Evolutionary conservation across 2,329 filamentous ascomycete species (phyloP).

Genomic region (Keithomyces neogunnii): DNA sequence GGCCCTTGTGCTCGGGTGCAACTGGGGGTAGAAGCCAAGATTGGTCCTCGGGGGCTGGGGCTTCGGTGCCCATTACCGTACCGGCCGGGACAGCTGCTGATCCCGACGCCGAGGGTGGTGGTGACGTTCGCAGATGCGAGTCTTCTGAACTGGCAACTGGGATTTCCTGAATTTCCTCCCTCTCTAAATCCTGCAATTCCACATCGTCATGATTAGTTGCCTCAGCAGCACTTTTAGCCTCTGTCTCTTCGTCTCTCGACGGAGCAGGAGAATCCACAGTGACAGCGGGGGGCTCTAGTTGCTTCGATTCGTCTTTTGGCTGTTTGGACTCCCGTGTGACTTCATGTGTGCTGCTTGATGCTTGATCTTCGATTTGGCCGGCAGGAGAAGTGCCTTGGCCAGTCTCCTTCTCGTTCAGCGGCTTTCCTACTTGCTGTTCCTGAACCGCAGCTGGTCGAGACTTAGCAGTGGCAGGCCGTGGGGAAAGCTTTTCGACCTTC

Average conservation of each 20-base stretch:
- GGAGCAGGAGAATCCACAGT: constrained; percentile 34
- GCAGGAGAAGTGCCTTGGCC: constrained; percentile 25
- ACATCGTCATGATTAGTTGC: constrained; percentile 50
- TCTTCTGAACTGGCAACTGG: constrained; percentile 28
- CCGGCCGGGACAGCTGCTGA: constrained; percentile 31
- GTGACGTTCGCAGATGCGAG: constrained; percentile 21
- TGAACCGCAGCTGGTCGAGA: constrained; percentile 44
- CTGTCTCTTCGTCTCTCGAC: constrained; percentile 14
- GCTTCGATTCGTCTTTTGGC: constrained; percentile 39
- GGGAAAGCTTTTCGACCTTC: constrained; percentile 49
- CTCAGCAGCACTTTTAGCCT: constrained; percentile 22
- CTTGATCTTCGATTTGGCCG: constrained; percentile 34
- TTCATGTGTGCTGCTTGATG: constrained; percentile 37
- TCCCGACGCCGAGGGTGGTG: constrained; percentile 27
- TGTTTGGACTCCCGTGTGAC: constrained; percentile 32
- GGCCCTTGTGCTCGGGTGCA: constrained; percentile 68
- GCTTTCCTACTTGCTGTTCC: constrained; percentile 34
- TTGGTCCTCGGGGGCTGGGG: constrained; percentile 33
- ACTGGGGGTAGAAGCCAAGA: constrained; percentile 77
- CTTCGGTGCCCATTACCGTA: constrained; percentile 32
- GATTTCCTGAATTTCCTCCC: constrained; percentile 40
- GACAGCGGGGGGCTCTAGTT: constrained; percentile 27
- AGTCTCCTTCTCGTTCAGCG: constrained; percentile 41
- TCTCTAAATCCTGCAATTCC: constrained; percentile 57
- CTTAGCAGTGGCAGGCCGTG: constrained; percentile 45